Evolutionary conservation across 306 rosid genomes (phyloP).

Genomic region (peach (Prunus persica)): DNA sequence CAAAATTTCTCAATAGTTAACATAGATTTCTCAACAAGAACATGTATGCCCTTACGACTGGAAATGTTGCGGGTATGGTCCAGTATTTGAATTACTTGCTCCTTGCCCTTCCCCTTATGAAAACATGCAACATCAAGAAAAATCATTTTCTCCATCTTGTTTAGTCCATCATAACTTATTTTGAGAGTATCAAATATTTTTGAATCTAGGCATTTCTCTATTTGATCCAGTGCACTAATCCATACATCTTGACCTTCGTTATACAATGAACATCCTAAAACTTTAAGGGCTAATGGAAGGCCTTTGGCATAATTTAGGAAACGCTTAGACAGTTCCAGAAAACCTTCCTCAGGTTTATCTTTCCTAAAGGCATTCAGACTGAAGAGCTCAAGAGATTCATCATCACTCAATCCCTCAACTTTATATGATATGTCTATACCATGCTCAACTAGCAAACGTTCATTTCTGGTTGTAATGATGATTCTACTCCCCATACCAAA

Average conservation of each 20-base stretch:
- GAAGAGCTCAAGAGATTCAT: too few species aligned
- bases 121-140: constrained; percentile 36
- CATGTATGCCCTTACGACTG: constrained; percentile 23
- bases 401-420: too few species aligned
- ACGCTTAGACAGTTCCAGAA: neutral
- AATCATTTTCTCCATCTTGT: constrained; percentile 20
- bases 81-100: constrained; percentile 14
- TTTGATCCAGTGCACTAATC: constrained; percentile 25
- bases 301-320: constrained; percentile 11
- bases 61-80: constrained; percentile 13
- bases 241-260: constrained; percentile 29
- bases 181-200: constrained; percentile 18
- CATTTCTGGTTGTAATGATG: constrained; percentile 30
- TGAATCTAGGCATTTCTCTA: constrained; percentile 14
- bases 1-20: too few species aligned
- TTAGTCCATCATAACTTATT: constrained; percentile 33
- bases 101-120: constrained; percentile 34
- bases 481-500: constrained; percentile 35
- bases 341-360: neutral
- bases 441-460: constrained; percentile 14
- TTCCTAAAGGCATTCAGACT: neutral
- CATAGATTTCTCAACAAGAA: constrained; percentile 34
- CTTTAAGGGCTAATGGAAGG: constrained; percentile 34
- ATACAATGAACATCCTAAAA: constrained; percentile 33
- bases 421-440: neutral